These are phyloP conservation scores for Sutorius australiensis DNA, from an alignment of 768 basidiomycete species.

Conservation along the genomic window DNA sequence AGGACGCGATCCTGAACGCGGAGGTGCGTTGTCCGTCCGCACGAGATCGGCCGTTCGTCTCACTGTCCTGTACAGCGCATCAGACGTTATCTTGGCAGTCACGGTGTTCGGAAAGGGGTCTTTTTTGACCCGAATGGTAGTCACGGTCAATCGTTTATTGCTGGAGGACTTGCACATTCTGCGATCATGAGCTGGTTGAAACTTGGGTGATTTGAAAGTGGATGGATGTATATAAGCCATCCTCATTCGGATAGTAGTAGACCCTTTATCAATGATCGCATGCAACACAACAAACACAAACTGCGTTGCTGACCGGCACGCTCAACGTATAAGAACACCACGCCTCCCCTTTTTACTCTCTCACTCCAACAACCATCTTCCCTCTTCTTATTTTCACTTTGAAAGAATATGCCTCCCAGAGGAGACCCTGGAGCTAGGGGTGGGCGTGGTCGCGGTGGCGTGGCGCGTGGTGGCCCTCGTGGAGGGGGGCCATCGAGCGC, in stretches of 20 bases:
- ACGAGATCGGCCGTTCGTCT: background rate
- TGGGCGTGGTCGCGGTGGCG: slow-evolving; percentile 26
- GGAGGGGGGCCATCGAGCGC: slow-evolving; percentile 27
- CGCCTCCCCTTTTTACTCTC: slow-evolving; percentile 4
- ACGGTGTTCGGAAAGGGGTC: slow-evolving; percentile 66
- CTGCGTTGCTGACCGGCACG: background rate
- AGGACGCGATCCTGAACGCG: slow-evolving; percentile 75
- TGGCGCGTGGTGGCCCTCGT: slow-evolving; percentile 28
- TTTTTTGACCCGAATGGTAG: slow-evolving; percentile 59
- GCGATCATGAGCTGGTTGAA: slow-evolving; percentile 64
- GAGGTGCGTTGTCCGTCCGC: slow-evolving; percentile 39
- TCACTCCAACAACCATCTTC: slow-evolving; percentile 19
- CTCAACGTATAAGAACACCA: slow-evolving; percentile 19
- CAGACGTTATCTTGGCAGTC: slow-evolving; percentile 67
- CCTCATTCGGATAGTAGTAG: background rate
- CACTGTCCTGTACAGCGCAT: slow-evolving; percentile 48
- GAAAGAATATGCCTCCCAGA: slow-evolving; percentile 38
- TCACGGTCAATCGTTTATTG: slow-evolving; percentile 60
- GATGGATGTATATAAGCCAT: slow-evolving; percentile 6
- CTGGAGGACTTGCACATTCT: slow-evolving; percentile 48
- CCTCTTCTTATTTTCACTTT: background rate
- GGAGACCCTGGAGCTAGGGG: slow-evolving; percentile 25
- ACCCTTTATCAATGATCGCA: slow-evolving; percentile 18
- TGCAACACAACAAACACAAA: slow-evolving; percentile 28
- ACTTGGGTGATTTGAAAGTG: slow-evolving; percentile 9